phyloP scores from a whole-genome alignment of 2,329 filamentous ascomycete genomes.

The Paecilomyces fulvus region DNA sequence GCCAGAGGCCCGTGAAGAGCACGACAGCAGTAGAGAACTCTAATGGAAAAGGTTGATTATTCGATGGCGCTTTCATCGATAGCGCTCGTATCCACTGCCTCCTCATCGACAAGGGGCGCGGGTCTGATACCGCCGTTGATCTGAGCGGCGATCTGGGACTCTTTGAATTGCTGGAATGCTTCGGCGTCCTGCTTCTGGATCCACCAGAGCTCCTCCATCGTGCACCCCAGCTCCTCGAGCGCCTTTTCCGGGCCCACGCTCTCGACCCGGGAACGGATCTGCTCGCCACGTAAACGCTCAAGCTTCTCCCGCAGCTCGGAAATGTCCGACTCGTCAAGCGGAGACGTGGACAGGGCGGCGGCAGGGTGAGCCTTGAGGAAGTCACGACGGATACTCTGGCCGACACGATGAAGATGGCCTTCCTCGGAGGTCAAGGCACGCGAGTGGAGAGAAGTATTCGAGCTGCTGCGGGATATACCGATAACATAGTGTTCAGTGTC shows the following conservation, averaged over 20 bases:
- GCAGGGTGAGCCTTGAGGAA: conserved; percentile 42
- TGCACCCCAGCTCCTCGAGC: conserved; percentile 36
- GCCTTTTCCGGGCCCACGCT: conserved; percentile 31
- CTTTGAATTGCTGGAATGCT: conserved; percentile 35
- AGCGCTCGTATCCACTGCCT: neutral
- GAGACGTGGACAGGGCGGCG: conserved; percentile 24
- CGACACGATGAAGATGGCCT: conserved; percentile 60
- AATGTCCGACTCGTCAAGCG: conserved; percentile 36
- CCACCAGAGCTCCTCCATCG: conserved; percentile 37
- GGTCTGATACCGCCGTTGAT: conserved; percentile 32
- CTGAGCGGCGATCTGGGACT: conserved; percentile 39
- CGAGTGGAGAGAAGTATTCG: conserved; percentile 59
- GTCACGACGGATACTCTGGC: conserved; percentile 57
- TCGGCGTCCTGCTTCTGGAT: conserved; percentile 36
- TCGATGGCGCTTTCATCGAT: neutral
- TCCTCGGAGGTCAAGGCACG: conserved; percentile 59
- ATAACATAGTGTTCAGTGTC: conserved; percentile 36
- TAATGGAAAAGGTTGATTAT: neutral
- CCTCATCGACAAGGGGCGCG: conserved; percentile 6
- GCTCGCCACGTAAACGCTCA: conserved; percentile 34
- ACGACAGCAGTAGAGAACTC: neutral
- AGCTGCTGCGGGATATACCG: conserved; percentile 51
- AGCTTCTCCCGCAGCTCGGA: conserved; percentile 36
- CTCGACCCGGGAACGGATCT: conserved; percentile 33
- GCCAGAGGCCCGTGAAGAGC: neutral